Evolutionary conservation across 306 rosid genomes (phyloP).

Genomic region (Geum urbanum): DNA sequence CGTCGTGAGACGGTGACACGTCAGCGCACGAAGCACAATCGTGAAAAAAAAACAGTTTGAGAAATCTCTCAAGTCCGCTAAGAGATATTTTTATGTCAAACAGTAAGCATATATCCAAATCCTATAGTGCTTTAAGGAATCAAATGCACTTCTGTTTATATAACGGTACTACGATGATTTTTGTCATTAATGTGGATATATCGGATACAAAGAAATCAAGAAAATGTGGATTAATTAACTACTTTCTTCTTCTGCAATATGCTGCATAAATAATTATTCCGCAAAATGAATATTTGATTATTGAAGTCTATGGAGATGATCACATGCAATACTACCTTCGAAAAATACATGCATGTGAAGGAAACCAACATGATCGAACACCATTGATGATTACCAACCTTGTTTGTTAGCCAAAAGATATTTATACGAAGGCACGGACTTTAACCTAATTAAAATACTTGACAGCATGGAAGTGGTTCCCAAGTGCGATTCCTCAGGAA

Average conservation of each 20-base stretch:
- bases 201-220: neutral
- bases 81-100: too few relatives aligned
- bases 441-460: neutral
- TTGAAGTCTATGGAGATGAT: neutral
- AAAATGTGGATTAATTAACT: neutral
- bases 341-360: neutral
- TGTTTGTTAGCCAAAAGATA: neutral
- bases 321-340: constrained; percentile 2
- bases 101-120: constrained; percentile 33
- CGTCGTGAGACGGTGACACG: too few relatives aligned
- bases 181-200: neutral
- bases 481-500: neutral
- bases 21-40: too few relatives aligned
- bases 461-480: neutral
- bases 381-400: neutral
- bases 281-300: neutral
- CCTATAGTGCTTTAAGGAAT: constrained; percentile 37
- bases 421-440: neutral
- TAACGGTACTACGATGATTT: neutral
- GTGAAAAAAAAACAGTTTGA: too few relatives aligned
- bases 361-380: neutral
- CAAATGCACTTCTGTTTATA: constrained; percentile 30
- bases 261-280: neutral
- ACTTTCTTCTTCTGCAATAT: neutral
- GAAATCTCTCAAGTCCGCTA: too few relatives aligned